Conservation (phyloP, 768 basidiomycete species). For the Amyloporia xantha region DNA sequence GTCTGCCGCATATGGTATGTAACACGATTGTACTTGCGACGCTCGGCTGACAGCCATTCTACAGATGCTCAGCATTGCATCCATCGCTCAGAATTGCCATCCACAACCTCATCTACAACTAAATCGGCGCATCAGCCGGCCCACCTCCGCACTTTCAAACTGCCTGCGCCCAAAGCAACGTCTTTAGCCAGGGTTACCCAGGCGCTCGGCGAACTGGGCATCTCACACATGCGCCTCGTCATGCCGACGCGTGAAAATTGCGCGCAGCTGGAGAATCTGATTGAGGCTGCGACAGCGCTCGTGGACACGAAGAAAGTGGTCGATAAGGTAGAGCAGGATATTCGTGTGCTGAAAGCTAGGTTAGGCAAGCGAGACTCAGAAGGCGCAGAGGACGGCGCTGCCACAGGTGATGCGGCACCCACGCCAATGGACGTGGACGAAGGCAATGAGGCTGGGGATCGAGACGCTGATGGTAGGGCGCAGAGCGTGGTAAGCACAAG, state of each 20-base stretch:
- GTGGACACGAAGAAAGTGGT: conserved; percentile 87
- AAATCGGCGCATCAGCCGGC: conserved; percentile 77
- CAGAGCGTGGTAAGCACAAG: conserved; percentile 48
- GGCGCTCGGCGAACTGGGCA: conserved; percentile 68
- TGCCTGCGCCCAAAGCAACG: conserved; percentile 71
- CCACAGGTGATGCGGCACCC: conserved; percentile 33
- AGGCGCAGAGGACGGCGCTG: conserved; percentile 29
- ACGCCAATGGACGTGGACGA: conserved; percentile 49
- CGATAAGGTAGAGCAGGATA: conserved; percentile 84
- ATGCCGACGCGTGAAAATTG: conserved; percentile 92
- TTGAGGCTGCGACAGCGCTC: conserved; percentile 65
- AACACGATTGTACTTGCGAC: not conserved
- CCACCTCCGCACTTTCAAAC: conserved; percentile 80
- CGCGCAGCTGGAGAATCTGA: conserved; percentile 61
- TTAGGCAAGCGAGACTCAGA: conserved; percentile 27
- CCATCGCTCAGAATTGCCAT: conserved; percentile 52
- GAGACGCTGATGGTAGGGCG: conserved; percentile 46
- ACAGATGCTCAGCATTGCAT: conserved; percentile 71
- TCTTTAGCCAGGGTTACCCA: conserved; percentile 72
- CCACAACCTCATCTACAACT: conserved; percentile 45
- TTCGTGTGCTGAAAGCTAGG: conserved; percentile 60
- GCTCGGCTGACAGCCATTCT: not conserved
- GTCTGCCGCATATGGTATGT: conserved; percentile 53
- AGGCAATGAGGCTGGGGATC: conserved; percentile 21
- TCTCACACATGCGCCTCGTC: conserved; percentile 69